Evolutionary conservation across 2,329 filamentous ascomycete species (phyloP).

Genomic region (Myriangium duriaei): DNA sequence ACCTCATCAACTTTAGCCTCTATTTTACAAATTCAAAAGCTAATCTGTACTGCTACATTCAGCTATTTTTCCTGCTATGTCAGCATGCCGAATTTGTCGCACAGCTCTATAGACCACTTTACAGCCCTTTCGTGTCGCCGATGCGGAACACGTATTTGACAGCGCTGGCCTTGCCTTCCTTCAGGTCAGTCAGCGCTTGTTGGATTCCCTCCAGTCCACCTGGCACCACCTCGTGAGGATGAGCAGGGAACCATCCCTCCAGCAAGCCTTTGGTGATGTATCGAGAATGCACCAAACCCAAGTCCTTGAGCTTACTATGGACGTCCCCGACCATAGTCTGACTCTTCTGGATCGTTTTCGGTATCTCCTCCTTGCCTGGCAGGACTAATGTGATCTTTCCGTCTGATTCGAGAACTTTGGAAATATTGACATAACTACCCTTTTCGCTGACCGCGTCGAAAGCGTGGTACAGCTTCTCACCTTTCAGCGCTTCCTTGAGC

Average conservation of each 20-base stretch:
- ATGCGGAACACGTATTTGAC: conserved; percentile 22
- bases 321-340: conserved; percentile 27
- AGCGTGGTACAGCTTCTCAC: conserved; percentile 36
- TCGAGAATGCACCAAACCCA: conserved; percentile 23
- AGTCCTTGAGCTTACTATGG: conserved; percentile 21
- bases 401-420: conserved; percentile 30
- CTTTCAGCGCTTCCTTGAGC: conserved; percentile 33
- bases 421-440: conserved; percentile 31
- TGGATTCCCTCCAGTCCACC: conserved; percentile 20
- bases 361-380: conserved; percentile 29
- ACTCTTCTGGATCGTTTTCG: conserved; percentile 25
- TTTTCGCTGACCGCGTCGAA: conserved; percentile 48
- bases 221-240: conserved; percentile 22
- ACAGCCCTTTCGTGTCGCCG: conserved; percentile 17
- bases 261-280: conserved; percentile 22
- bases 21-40: no score
- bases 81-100: neutral
- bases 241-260: conserved; percentile 25
- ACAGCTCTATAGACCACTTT: no score
- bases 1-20: no score
- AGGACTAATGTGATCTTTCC: conserved; percentile 31
- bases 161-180: conserved; percentile 20
- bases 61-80: neutral
- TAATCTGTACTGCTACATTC: no score
- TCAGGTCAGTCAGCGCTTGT: conserved; percentile 18